phyloP scores from a whole-genome alignment of 805 yeast species.

The Wickerhamomyces pijperi region DNA sequence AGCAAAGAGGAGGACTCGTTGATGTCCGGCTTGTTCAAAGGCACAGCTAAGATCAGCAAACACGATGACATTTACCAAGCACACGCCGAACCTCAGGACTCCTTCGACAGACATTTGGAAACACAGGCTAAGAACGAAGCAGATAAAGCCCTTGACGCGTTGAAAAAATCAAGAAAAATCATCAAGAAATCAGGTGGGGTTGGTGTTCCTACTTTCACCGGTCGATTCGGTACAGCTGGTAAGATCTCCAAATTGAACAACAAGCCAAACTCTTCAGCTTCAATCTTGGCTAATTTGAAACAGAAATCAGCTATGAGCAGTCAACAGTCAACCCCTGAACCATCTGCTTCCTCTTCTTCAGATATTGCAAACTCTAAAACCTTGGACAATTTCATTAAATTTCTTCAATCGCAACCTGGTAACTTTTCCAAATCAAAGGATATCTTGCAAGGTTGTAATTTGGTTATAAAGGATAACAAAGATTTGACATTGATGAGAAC shows the following conservation, averaged over 20 bases:
- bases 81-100: slow-evolving; percentile 20
- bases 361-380: slow-evolving; percentile 9
- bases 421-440: slow-evolving; percentile 37
- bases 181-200: slow-evolving; percentile 30
- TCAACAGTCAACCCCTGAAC: background rate
- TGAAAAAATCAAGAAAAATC: slow-evolving; percentile 40
- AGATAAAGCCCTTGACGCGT: slow-evolving; percentile 39
- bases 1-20: slow-evolving; percentile 43
- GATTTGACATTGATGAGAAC: slow-evolving; percentile 56
- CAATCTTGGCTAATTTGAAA: slow-evolving; percentile 38
- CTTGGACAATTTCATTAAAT: slow-evolving; percentile 28
- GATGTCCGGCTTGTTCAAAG: slow-evolving; percentile 66
- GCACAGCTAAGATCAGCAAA: slow-evolving; percentile 59
- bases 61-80: slow-evolving; percentile 70
- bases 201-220: slow-evolving; percentile 96
- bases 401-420: slow-evolving; percentile 24
- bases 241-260: slow-evolving; percentile 22
- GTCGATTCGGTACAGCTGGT: slow-evolving; percentile 82
- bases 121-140: slow-evolving; percentile 51
- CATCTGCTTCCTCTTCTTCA: slow-evolving; percentile 2
- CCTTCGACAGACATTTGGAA: slow-evolving; percentile 31
- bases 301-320: slow-evolving; percentile 13
- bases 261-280: slow-evolving; percentile 27
- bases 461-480: slow-evolving; percentile 33
- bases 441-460: slow-evolving; percentile 27